phyloP scores from a whole-genome alignment of 2,329 filamentous ascomycete genomes.

The Sphaceloma murrayae region DNA sequence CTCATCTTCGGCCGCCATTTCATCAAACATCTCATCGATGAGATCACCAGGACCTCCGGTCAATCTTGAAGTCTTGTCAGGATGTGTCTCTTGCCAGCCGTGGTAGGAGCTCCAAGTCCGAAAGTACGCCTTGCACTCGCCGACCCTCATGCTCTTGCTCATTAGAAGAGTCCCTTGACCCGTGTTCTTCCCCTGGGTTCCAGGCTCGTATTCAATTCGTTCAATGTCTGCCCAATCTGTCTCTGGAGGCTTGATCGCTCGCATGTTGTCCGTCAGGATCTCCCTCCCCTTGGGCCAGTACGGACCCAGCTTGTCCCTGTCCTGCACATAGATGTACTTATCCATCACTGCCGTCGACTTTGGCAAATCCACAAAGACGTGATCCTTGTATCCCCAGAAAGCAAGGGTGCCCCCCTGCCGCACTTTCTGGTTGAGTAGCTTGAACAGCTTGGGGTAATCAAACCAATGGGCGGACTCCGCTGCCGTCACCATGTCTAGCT shows the following conservation, averaged over 20 bases:
- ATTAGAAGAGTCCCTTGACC: conserved; percentile 42
- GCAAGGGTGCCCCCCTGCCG: conserved; percentile 50
- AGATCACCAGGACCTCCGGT: conserved; percentile 52
- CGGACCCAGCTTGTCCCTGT: conserved; percentile 43
- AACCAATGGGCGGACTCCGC: conserved; percentile 60
- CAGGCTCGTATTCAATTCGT: conserved; percentile 50
- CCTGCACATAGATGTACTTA: conserved; percentile 44
- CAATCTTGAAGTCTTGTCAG: conserved; percentile 39
- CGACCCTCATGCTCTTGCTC: conserved; percentile 45
- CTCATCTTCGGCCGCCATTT: conserved; percentile 44
- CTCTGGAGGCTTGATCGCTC: conserved; percentile 44
- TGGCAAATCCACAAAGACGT: conserved; percentile 47
- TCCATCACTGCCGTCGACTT: conserved; percentile 46
- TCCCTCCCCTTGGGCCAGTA: conserved; percentile 54
- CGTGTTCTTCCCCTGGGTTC: conserved; percentile 32
- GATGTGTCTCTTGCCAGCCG: conserved; percentile 50
- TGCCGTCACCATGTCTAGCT: conserved; percentile 44
- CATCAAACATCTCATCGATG: conserved; percentile 53
- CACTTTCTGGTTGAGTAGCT: conserved; percentile 46
- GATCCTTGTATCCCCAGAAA: conserved; percentile 59
- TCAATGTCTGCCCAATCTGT: conserved; percentile 44
- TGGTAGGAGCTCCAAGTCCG: conserved; percentile 52
- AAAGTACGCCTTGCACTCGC: conserved; percentile 51
- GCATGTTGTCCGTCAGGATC: conserved; percentile 44
- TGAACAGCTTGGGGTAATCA: conserved; percentile 47